Conservation (phyloP, 1,139 yeast genomes). For the Candida gigantensis region DNA sequence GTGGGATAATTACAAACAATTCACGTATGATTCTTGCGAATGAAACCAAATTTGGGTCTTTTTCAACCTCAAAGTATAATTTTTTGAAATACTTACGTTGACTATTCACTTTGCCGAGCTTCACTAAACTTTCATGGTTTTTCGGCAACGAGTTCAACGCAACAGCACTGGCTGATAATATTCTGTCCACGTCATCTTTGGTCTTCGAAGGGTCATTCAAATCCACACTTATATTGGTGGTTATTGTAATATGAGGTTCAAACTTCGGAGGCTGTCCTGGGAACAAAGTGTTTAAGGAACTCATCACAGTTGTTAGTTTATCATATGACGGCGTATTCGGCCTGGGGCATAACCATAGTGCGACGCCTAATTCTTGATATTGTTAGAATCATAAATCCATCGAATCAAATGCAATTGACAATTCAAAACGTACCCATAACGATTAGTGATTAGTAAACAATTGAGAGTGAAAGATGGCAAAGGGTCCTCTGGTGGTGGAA, state of each 20-base stretch:
- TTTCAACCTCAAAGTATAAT: constrained; percentile 57
- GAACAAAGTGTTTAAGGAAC: constrained; percentile 66
- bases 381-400: constrained; percentile 16
- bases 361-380: constrained; percentile 40
- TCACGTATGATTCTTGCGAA: constrained; percentile 73
- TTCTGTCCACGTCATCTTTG: constrained; percentile 57
- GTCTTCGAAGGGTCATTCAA: constrained; percentile 37
- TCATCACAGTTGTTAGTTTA: constrained; percentile 58
- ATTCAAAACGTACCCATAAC: constrained; percentile 23
- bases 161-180: constrained; percentile 65
- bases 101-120: constrained; percentile 38
- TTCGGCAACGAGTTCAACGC: constrained; percentile 56
- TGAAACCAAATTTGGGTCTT: constrained; percentile 59
- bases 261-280: constrained; percentile 66
- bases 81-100: constrained; percentile 59
- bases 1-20: constrained; percentile 55
- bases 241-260: constrained; percentile 78
- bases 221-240: constrained; percentile 56
- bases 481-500: no score
- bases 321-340: constrained; percentile 55
- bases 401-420: background rate
- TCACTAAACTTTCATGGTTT: constrained; percentile 37
- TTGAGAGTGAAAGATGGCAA: no score
- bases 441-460: background rate
- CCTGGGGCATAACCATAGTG: constrained; percentile 79